Percentiles rank a stretch among this genome's conserved stretches.
Conservation (phyloP, 108 stramenopile genomes). For the Cyclostephanos tholiformis region DNA sequence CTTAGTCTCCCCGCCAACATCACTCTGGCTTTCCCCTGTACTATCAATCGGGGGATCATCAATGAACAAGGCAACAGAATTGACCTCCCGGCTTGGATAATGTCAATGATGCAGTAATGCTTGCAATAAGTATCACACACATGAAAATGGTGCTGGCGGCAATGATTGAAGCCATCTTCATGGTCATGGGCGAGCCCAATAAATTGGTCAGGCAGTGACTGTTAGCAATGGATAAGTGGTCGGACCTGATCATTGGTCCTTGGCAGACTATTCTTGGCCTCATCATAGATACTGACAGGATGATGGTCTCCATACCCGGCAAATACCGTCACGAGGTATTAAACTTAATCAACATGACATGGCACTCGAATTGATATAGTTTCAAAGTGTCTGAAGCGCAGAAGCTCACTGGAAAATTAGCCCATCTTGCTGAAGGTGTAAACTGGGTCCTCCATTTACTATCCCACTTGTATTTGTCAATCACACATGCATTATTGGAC, state of each 20-base stretch:
- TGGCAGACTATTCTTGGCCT: background rate
- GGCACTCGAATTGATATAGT: too few relatives aligned
- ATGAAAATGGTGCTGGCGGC: slow-evolving; percentile 5
- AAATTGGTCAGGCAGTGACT: background rate
- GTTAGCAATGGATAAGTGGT: slow-evolving; percentile 27
- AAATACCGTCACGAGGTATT: background rate
- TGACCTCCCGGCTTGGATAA: background rate
- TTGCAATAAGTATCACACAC: background rate
- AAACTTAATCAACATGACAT: background rate
- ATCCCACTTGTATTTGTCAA: too few relatives aligned
- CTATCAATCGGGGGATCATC: too few relatives aligned
- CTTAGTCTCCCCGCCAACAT: background rate
- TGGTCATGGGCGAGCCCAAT: slow-evolving; percentile 17
- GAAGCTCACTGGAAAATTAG: too few relatives aligned
- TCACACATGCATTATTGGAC: too few relatives aligned
- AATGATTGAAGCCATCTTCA: slow-evolving; percentile 28
- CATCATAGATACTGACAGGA: too few relatives aligned
- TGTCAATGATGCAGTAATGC: background rate
- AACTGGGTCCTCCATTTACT: too few relatives aligned
- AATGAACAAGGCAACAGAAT: too few relatives aligned
- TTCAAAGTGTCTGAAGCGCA: too few relatives aligned
- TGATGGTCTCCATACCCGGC: background rate
- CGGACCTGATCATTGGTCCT: background rate
- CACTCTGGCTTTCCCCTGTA: background rate
- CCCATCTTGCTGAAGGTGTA: too few relatives aligned